Evolutionary conservation across 1,139 yeast species (phyloP).

Genomic region (Suhomyces guaymorum): DNA sequence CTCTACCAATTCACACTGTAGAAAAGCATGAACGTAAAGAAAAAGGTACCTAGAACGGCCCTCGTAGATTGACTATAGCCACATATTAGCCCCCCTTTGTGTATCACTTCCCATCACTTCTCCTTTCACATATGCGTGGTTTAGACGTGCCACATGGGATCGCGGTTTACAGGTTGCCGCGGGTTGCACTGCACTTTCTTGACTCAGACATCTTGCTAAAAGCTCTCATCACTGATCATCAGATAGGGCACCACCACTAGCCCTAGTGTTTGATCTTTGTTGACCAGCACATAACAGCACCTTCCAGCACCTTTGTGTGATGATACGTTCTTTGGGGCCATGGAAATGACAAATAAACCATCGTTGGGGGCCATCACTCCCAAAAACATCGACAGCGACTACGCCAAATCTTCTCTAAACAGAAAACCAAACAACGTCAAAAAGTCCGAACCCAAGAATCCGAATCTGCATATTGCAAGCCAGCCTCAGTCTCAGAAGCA

Average conservation of each 20-base stretch:
- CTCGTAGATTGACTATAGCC: too few relatives aligned
- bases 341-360: slow-evolving; percentile 5
- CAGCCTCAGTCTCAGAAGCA: slow-evolving; percentile 8
- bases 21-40: too few relatives aligned
- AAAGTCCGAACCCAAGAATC: not conserved
- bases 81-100: too few relatives aligned
- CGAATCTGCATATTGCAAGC: slow-evolving; percentile 3
- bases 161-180: slow-evolving; percentile 3
- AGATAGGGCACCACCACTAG: slow-evolving; percentile 3
- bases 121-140: too few relatives aligned
- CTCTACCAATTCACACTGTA: too few relatives aligned
- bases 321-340: not conserved
- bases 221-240: slow-evolving; percentile 4
- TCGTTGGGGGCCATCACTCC: slow-evolving; percentile 4
- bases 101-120: too few relatives aligned
- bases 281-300: too few relatives aligned
- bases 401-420: slow-evolving; percentile 3
- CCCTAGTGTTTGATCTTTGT: slow-evolving; percentile 2
- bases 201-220: not conserved
- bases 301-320: not conserved
- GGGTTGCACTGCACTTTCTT: not conserved
- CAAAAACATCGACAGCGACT: slow-evolving; percentile 2
- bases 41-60: too few relatives aligned
- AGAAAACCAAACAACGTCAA: not conserved
- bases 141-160: too few relatives aligned